A percentile compares a stretch with the other conserved stretches of the same genome.
Evolutionary conservation across 176 grass and related monocot species (phyloP).

Genomic region (Phoenix dactylifera): DNA sequence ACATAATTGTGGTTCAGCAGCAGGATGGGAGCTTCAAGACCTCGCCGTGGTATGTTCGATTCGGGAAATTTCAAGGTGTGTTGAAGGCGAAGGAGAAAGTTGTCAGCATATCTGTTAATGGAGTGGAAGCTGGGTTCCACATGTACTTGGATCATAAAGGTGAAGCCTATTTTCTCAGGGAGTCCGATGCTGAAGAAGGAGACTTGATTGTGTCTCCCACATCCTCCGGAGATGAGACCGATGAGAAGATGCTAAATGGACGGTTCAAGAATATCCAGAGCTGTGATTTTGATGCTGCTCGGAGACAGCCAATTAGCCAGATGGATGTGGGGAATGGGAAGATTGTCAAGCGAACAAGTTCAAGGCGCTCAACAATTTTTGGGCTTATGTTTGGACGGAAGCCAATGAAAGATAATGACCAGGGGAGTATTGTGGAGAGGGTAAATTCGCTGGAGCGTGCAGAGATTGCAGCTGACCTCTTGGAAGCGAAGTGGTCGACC

Average conservation of each 20-base stretch:
- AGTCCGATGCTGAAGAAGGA: slow-evolving; percentile 24
- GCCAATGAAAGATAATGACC: slow-evolving; percentile 29
- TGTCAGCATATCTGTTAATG: slow-evolving; percentile 67
- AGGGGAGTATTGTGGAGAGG: slow-evolving; percentile 30
- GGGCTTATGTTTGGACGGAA: slow-evolving; percentile 68
- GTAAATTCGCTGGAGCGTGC: slow-evolving; percentile 68
- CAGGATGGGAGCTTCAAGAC: slow-evolving; percentile 82
- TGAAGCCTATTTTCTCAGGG: slow-evolving; percentile 70
- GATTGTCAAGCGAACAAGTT: slow-evolving; percentile 34
- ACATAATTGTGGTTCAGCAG: slow-evolving; percentile 90
- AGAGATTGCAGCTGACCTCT: slow-evolving; percentile 77
- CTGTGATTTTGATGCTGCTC: slow-evolving; percentile 27
- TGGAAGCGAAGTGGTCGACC: slow-evolving; percentile 81
- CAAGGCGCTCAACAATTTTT: slow-evolving; percentile 41
- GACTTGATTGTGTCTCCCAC: slow-evolving; percentile 40
- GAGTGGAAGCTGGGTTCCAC: slow-evolving; percentile 56
- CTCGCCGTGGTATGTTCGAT: slow-evolving; percentile 86
- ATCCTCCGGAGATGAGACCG: slow-evolving; percentile 49
- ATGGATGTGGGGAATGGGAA: slow-evolving; percentile 23
- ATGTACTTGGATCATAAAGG: slow-evolving; percentile 88
- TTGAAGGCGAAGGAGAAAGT: slow-evolving; percentile 82
- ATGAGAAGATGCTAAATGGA: slow-evolving; percentile 16
- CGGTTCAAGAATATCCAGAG: slow-evolving; percentile 38
- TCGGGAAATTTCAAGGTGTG: slow-evolving; percentile 95
- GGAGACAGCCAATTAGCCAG: slow-evolving; percentile 20